Base-by-base conservation (phyloP, 768 basidiomycete species). In the Lepiota brunneoincarnata region DNA sequence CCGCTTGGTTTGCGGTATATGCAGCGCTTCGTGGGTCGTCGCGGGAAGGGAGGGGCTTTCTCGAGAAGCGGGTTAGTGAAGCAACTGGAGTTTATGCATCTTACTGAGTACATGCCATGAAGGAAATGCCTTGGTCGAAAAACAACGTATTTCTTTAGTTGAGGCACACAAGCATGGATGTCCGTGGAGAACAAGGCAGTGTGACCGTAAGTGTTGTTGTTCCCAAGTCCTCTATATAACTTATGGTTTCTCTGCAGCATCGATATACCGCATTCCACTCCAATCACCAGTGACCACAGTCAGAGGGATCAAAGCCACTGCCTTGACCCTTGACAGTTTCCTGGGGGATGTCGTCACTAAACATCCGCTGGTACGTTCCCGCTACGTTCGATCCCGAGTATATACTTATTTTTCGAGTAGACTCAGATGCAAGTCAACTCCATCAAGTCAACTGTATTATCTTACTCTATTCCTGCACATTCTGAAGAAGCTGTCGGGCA, bases 101-200 rank as follows among this genome's bases (percentile, higher is more conserved):
- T 36, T 18, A 14, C 37, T 34, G 31, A 24, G 42, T 14, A 18
- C 12, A 17, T 40, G n/a, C 26, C 21, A 10, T 56, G 9, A 42
- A 89, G 91, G 86, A 37, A 84, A 81, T 63, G 66, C 82, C 12
- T 72, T 93, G 56, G 71, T 91, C 35, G 89, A 90, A 65, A 91
- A 86, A 60, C 91, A 93, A 64, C 79, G 79, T 12, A 57, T 62
- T 3, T 80, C 81, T 39, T 70, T 93, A 4, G 80, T 91, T 1
- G 79, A 81, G 3, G 77, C 78, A 63, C 91, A 93, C 65, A 91
- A 91, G 66, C 76, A 83, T 41, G 87, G 88, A 0, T 93, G 91
- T 63, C 91, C 91, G 2, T 93, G 91, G 91, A 89, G 81, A 66
- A 73, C 77, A 46, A 79, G 82, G 52, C 91, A 93, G 64, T 92